phyloP scores from a whole-genome alignment of 2,329 filamentous ascomycete species.

The Cytospora leucostoma region DNA sequence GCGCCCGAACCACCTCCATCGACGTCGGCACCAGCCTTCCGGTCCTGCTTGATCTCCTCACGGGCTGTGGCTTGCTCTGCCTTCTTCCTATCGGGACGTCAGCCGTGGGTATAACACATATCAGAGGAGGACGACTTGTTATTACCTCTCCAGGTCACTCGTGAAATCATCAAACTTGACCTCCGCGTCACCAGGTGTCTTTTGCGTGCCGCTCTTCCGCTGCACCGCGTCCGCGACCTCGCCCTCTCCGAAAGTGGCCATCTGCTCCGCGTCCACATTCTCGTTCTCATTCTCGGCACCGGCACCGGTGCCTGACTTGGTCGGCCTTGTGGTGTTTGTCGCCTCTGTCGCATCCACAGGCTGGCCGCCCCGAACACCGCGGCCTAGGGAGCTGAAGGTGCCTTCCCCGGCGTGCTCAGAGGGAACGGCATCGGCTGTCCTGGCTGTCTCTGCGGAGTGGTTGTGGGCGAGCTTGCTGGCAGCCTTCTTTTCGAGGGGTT shows the following conservation, averaged over 20 bases:
- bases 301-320: not conserved
- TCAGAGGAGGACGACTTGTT: not conserved
- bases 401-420: conserved; percentile 24
- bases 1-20: conserved; percentile 26
- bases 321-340: conserved; percentile 19
- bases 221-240: conserved; percentile 33
- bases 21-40: conserved; percentile 28
- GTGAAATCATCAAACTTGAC: conserved; percentile 29
- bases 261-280: conserved; percentile 33
- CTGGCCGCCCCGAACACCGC: conserved; percentile 28
- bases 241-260: conserved; percentile 32
- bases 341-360: conserved; percentile 30
- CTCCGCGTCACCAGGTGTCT: conserved; percentile 28
- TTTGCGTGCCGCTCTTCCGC: conserved; percentile 32
- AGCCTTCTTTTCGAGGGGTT: conserved; percentile 22
- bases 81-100: conserved; percentile 29
- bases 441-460: not conserved
- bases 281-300: conserved; percentile 26
- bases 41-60: conserved; percentile 28
- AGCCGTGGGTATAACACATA: not conserved
- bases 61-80: conserved; percentile 31
- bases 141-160: conserved; percentile 30
- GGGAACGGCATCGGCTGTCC: not conserved
- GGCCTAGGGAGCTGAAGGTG: conserved; percentile 29
- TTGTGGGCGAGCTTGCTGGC: not conserved